Percentiles rank a stretch among this genome's conserved stretches.
Conservation (phyloP, 345 rosid species). For the Syzygium oleosum region DNA sequence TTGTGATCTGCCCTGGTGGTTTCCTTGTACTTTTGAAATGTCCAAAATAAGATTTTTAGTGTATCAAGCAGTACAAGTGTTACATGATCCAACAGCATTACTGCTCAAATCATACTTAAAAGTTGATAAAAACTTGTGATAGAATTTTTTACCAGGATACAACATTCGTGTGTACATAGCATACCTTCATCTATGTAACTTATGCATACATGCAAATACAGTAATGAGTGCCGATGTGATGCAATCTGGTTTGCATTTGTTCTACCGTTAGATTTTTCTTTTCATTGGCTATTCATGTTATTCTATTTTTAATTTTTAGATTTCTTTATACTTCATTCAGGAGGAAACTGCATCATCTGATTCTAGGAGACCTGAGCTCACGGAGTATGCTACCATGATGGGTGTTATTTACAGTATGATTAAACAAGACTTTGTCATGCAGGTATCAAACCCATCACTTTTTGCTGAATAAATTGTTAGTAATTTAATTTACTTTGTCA, state of each 20-base stretch:
- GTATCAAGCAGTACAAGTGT: neutral
- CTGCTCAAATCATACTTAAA: neutral
- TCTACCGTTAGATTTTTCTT: neutral
- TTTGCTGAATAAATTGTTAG: neutral
- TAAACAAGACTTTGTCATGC: slow-evolving; percentile 72
- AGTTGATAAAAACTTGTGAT: neutral
- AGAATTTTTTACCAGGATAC: neutral
- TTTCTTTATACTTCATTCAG: neutral
- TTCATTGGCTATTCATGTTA: neutral
- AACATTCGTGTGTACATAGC: neutral
- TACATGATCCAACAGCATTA: neutral
- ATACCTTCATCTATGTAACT: neutral
- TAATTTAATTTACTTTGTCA: neutral
- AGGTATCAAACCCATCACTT: slow-evolving; percentile 25
- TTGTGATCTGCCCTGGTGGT: neutral
- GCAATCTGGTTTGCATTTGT: neutral
- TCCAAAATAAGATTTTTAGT: neutral
- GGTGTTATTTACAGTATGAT: slow-evolving; percentile 62
- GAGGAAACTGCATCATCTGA: slow-evolving; percentile 12
- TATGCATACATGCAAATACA: neutral
- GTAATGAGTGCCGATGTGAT: neutral
- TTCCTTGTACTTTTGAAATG: neutral
- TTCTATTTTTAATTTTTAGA: neutral
- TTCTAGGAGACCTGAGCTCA: slow-evolving; percentile 23
- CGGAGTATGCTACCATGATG: slow-evolving; percentile 41